phyloP scores from a whole-genome alignment of 129 eudicot species.

The Smallanthus sonchifolius region DNA sequence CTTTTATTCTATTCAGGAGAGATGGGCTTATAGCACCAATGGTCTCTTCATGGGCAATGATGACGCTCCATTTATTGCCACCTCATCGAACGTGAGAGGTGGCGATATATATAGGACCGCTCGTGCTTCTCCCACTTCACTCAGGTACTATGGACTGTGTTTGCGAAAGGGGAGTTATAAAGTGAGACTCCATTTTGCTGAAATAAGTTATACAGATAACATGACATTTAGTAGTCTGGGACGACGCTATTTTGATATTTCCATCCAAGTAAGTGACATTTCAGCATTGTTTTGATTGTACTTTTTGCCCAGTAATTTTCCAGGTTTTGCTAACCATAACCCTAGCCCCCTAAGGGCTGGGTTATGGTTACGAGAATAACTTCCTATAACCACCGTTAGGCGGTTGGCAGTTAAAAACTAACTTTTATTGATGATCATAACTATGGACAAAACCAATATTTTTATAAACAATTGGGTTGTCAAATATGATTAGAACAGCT shows the following conservation, averaged over 20 bases:
- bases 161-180: constrained; percentile 56
- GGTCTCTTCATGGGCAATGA: constrained; percentile 49
- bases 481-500: no score
- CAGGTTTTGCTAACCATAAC: no score
- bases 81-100: constrained; percentile 17
- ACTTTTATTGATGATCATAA: no score
- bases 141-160: constrained; percentile 63
- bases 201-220: constrained; percentile 44
- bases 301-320: neutral
- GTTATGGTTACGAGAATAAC: no score
- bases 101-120: constrained; percentile 47
- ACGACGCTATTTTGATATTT: constrained; percentile 58
- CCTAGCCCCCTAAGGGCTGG: no score
- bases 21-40: constrained; percentile 76
- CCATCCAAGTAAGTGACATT: constrained; percentile 53
- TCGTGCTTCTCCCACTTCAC: constrained; percentile 57
- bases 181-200: constrained; percentile 76
- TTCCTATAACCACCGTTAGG: no score
- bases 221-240: constrained; percentile 51
- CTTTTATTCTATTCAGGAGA: constrained; percentile 33
- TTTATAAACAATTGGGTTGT: no score
- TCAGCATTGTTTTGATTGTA: no score
- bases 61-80: constrained; percentile 21
- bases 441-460: no score
- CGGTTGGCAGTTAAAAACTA: no score